Evolutionary conservation across 179 eudicot genomes (phyloP), one percentile per base, ranked within the genome.

Genomic region (Actinidia arguta): DNA sequence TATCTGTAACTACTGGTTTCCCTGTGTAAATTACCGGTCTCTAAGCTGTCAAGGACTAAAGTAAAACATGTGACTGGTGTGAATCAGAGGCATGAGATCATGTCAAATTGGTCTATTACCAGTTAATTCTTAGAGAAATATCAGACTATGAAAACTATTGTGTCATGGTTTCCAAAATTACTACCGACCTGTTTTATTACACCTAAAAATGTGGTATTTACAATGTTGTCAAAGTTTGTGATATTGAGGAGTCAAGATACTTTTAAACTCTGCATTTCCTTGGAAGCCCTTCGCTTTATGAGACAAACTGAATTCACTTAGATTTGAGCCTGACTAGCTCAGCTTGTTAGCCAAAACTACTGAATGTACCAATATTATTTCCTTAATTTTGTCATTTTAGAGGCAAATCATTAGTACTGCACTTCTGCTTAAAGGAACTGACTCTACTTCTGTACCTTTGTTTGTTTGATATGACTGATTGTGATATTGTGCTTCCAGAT

Each of bases 401-500:
- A 68, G n/a, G 76, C 73, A 79, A 42, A 54, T 66, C 66, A 69
- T 11, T 18, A 72, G 46, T 56, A 50, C 31, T 39, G 67, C 42
- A 44, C 11, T 48, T 66, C 5, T 64, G 47, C 51, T 8, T 1
- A 18, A 68, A 51, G 16, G 75, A 39, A 67, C 39, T 48, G n/a
- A 17, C 62, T 31, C 51, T 55, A 13, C 68, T 69, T 2, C 54
- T 50, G 54, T 16, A 13, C 25, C 12, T 76, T 31, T 76, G 20
- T 42, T 10, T 76, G 31, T 55, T 36, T 76, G 78, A 55, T 54
- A 22, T 22, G 42, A 22, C 46, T 59, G 27, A 59, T 6, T 73
- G 48, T 79, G 55, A 6, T 48, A 72, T 24, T 75, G 67, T 70
- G 50, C 59, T 78, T 89, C 88, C 93, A 97, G 99, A 97, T 93